Conservation (phyloP, 192 early-diverging fungal genomes). For the Entomortierella parvispora region DNA sequence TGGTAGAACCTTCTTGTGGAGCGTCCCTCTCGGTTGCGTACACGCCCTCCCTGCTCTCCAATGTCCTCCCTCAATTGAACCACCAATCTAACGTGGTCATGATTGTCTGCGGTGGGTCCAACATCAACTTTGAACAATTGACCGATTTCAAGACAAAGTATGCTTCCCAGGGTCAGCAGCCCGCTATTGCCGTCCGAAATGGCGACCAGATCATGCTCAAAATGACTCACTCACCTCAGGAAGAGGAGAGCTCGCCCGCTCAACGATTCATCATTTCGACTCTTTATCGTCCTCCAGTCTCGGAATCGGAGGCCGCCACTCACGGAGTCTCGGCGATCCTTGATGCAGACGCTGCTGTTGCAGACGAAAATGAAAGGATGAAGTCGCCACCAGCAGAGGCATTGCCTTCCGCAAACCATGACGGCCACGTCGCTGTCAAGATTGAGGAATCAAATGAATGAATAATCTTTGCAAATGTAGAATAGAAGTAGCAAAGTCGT, state of each 20-base stretch:
- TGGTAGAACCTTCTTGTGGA: slow-evolving; percentile 71
- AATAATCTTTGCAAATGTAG: too few species aligned
- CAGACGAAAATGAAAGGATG: too few species aligned
- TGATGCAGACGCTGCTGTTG: too few species aligned
- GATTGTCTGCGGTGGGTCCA: slow-evolving; percentile 74
- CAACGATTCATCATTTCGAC: slow-evolving; percentile 35
- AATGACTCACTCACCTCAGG: slow-evolving; percentile 56
- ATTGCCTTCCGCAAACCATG: too few species aligned
- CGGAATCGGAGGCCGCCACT: background rate
- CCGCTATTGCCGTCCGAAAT: slow-evolving; percentile 75
- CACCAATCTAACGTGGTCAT: slow-evolving; percentile 70
- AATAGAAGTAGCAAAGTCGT: too few species aligned
- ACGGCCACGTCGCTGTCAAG: too few species aligned
- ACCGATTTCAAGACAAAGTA: slow-evolving; percentile 67
- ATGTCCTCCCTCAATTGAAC: slow-evolving; percentile 68
- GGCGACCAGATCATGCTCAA: slow-evolving; percentile 73
- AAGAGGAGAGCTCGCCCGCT: slow-evolving; percentile 5
- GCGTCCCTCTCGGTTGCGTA: slow-evolving; percentile 70
- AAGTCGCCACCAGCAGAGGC: too few species aligned
- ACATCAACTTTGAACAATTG: slow-evolving; percentile 68
- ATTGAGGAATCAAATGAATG: too few species aligned
- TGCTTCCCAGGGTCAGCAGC: slow-evolving; percentile 47
- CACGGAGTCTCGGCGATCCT: too few species aligned
- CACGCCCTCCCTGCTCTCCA: slow-evolving; percentile 64
- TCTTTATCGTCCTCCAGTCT: slow-evolving; percentile 1